Evolutionary conservation across 2,329 filamentous ascomycete species (phyloP), one percentile per base, ranked within the genome.

Genomic region (Macrophomina phaseolina): DNA sequence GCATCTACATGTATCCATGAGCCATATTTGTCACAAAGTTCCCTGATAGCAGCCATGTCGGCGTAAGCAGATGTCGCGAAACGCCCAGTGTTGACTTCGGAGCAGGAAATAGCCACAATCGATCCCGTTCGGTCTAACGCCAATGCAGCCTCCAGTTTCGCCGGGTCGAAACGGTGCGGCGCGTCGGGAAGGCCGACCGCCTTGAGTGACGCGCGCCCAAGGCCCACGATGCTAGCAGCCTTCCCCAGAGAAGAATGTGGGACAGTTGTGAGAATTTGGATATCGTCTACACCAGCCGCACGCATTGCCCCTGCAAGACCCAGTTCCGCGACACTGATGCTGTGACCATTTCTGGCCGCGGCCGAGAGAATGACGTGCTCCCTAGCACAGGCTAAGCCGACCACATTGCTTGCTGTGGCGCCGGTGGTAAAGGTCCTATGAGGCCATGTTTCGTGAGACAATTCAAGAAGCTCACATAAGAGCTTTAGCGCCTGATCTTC

Each of bases 1-100:
- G 91, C 94, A 73, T 97, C 94, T 7, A 94, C 89, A 77, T 98
- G 94, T 46, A 97, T 84, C 94, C 94, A 97, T 0, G 92, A 90
- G 1, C 85, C 85, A 70, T 94, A 88, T 70, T 83, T 81, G 71
- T 95, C 89, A 51, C 91, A 93, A 46, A 97, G 75, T 4, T 81
- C 79, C 67, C 94, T 86, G 45, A 97, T 78, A 65, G 82, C 81
- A 65, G 78, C 73, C 78, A 89, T 89, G 68, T 93, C 88, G 4
- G 84, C 81, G 2, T 77, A 70, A 1, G 81, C 86, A 1, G 79
- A 79, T 38, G 84, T 91, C 34, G 92, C 90, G 76, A 93, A 97
- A 5, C 89, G 83, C 0, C 94, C 93, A 0, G 93, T 96, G 72
- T 98, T 97, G 34, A 97, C 92, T 79, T 98, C 94, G 1, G 92